These are phyloP conservation scores for Quercus wislizeni DNA, from an alignment of 306 rosid genomes.

Conservation along the genomic window DNA sequence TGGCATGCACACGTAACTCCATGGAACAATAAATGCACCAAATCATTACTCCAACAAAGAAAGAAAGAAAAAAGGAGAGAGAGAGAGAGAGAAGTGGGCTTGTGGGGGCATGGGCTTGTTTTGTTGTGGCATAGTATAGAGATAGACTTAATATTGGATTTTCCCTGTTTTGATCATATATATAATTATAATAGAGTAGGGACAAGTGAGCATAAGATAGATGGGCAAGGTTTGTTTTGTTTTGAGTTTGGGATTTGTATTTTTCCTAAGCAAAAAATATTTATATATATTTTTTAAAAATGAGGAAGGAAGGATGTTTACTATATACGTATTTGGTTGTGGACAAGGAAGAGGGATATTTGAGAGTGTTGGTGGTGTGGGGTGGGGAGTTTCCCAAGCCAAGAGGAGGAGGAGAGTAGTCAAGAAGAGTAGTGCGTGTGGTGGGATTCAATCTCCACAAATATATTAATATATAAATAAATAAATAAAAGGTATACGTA, in stretches of 20 bases:
- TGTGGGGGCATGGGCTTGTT: constrained; percentile 49
- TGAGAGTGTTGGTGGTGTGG: constrained; percentile 30
- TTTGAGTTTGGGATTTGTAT: constrained; percentile 45
- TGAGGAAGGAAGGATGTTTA: not conserved
- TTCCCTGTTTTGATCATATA: constrained; percentile 18
- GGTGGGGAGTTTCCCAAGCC: constrained; percentile 36
- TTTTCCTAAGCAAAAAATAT: not conserved
- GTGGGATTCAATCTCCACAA: constrained; percentile 39
- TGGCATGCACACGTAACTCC: constrained; percentile 48
- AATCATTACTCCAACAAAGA: constrained; percentile 47
- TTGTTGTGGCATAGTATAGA: constrained; percentile 35
- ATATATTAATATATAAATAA: not conserved
- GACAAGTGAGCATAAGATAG: constrained; percentile 32
- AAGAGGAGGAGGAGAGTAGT: no score
- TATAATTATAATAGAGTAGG: constrained; percentile 26
- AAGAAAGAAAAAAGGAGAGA: not conserved
- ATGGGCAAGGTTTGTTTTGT: constrained; percentile 64
- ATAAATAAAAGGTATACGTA: not conserved
- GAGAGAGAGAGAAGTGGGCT: constrained; percentile 5
- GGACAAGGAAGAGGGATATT: constrained; percentile 57
- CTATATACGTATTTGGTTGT: constrained; percentile 5
- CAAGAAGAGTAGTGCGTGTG: constrained; percentile 42
- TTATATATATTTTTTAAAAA: not conserved
- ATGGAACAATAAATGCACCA: constrained; percentile 42
- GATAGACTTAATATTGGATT: constrained; percentile 5